Evolutionary conservation across 495 filamentous ascomycete species (phyloP), one percentile per base, ranked within the genome.

Genomic region (Endocarpon pusillum): DNA sequence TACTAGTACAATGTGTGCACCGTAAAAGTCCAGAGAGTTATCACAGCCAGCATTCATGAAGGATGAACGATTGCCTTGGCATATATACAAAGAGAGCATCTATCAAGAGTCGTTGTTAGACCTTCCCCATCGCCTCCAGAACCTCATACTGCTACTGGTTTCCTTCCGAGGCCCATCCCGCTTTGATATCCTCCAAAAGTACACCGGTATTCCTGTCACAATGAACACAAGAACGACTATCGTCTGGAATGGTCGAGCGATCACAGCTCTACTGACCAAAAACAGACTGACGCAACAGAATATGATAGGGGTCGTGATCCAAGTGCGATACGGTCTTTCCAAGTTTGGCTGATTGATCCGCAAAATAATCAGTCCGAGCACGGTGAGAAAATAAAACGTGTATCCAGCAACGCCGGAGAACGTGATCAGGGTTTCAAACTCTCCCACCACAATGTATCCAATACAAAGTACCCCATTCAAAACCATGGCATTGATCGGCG

Each of bases 221-320:
- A 94, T 76, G 49, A 94, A 96, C 2, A 54, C 75, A 2, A 92
- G 61, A 16, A 96, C 89, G 20, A 84, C 69, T 18, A 92, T 42
- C 11, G 86, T 86, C 64, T 94, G 83, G 37, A 85, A 36, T n/a
- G 89, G 89, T 49, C 86, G 73, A 6, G 84, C 71, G 48, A 96
- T 86, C 15, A 96, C 66, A 0, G 84, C 83, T 33, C 89, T 67
- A 41, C 73, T 83, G 18, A 97, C 64, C 42, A 97, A 53, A 51
- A 97, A 97, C 40, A 97, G 49, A 49, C 81, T 92, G 10, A 97
- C 89, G 45, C 89, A 97, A 67, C 89, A 97, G 51, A 97, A 97
- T 32, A 94, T 82, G 29, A 97, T 89, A 2, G 89, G 89, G 22
- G 87, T 96, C 1, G 77, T 78, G 38, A 97, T 91, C 91, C 91